A percentile compares a stretch with the other conserved stretches of the same genome.
These are phyloP conservation scores for Testicularia cyperi DNA, from an alignment of 1,284 basidiomycete genomes.

Conservation along the genomic window DNA sequence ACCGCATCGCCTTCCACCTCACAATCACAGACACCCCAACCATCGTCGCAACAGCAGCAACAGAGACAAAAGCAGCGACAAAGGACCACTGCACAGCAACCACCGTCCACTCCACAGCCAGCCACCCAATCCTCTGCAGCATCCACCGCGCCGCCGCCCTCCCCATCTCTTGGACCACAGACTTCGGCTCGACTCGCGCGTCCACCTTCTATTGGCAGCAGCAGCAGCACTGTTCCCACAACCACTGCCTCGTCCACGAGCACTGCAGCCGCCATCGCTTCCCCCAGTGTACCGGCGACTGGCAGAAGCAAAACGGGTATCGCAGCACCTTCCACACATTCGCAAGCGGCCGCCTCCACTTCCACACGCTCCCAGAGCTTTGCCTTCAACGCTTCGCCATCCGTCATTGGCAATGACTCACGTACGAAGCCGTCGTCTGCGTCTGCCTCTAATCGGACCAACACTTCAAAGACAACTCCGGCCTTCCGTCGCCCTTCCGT, in stretches of 20 bases:
- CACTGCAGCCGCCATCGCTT: no score
- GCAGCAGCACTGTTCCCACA: not conserved
- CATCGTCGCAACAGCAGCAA: slow-evolving; percentile 5
- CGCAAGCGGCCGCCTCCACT: not conserved
- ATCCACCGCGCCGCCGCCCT: slow-evolving; percentile 8
- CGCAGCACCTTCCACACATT: not conserved
- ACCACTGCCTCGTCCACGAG: no score
- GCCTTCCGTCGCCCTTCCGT: slow-evolving; percentile 23
- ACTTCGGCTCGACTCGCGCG: slow-evolving; percentile 4
- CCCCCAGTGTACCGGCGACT: no score
- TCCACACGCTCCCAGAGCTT: slow-evolving; percentile 22
- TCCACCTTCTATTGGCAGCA: slow-evolving; percentile 15
- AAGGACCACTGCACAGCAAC: no score
- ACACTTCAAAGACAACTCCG: slow-evolving; percentile 7
- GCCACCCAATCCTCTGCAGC: not conserved
- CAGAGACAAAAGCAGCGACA: no score
- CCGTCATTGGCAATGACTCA: slow-evolving; percentile 20
- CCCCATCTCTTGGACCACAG: slow-evolving; percentile 10
- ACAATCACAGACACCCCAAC: slow-evolving; percentile 1
- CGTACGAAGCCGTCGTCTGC: no score
- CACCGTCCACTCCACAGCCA: not conserved
- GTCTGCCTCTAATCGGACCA: no score
- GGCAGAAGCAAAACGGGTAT: no score
- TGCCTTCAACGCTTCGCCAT: slow-evolving; percentile 23
- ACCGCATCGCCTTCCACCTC: not conserved